Conservation (phyloP, 371 early-diverging fungal genomes). For the Mycotypha africana region DNA sequence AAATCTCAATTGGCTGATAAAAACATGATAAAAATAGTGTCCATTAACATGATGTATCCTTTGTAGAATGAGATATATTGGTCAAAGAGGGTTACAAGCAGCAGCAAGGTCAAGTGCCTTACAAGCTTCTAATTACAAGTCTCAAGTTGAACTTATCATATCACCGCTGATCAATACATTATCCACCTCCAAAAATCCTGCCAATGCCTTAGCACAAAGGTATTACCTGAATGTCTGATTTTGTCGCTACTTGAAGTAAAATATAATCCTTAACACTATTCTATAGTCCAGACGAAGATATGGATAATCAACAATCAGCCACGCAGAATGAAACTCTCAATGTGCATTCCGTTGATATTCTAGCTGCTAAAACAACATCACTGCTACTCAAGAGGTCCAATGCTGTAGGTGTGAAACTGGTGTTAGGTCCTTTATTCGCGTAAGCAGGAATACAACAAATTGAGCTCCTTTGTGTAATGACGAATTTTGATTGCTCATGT, state of each 20-base stretch:
- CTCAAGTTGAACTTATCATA: conserved; percentile 52
- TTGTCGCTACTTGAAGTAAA: too few relatives aligned
- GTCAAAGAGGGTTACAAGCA: conserved; percentile 51
- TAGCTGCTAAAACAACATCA: conserved; percentile 31
- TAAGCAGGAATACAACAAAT: conserved; percentile 12
- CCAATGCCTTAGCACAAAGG: conserved; percentile 28
- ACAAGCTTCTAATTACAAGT: conserved; percentile 48
- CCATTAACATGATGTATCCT: neutral
- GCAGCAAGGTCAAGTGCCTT: conserved; percentile 50
- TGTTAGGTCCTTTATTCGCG: conserved; percentile 43
- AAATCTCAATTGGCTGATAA: too few relatives aligned
- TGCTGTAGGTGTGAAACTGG: conserved; percentile 39
- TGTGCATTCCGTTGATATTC: conserved; percentile 18
- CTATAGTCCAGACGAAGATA: conserved; percentile 6
- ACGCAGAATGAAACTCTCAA: conserved; percentile 19
- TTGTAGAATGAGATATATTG: conserved; percentile 47
- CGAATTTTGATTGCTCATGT: too few relatives aligned
- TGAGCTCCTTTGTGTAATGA: too few relatives aligned
- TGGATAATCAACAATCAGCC: conserved; percentile 25
- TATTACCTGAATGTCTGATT: conserved; percentile 6
- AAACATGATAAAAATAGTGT: too few relatives aligned
- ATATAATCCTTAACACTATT: too few relatives aligned
- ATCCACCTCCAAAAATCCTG: conserved; percentile 25
- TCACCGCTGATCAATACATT: conserved; percentile 50
- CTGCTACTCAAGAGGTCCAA: conserved; percentile 29